Evolutionary conservation across 1,284 basidiomycete species (phyloP).

Genomic region (Bondarzewia mesenterica): DNA sequence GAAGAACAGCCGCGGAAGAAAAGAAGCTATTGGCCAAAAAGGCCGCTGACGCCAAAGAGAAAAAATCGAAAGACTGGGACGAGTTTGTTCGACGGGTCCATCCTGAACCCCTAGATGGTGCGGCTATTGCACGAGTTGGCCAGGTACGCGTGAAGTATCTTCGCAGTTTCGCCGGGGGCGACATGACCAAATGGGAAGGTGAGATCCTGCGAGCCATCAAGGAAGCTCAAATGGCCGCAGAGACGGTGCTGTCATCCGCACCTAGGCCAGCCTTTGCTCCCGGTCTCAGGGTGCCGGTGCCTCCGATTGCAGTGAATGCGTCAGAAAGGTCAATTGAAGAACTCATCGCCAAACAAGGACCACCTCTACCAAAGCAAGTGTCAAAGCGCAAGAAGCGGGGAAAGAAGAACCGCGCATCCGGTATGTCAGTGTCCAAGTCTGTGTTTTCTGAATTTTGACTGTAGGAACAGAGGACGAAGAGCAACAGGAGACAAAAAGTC

Average conservation of each 20-base stretch:
- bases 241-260: conserved; percentile 27
- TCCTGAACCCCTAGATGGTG: conserved; percentile 39
- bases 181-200: conserved; percentile 51
- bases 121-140: conserved; percentile 41
- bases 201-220: conserved; percentile 48
- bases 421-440: not conserved
- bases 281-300: conserved; percentile 13
- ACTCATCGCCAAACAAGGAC: conserved; percentile 51
- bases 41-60: conserved; percentile 43
- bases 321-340: conserved; percentile 46
- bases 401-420: conserved; percentile 19
- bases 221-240: conserved; percentile 42
- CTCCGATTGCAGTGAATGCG: conserved; percentile 31
- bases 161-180: conserved; percentile 37
- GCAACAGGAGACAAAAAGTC: conserved; percentile 7
- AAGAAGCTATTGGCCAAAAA: conserved; percentile 46
- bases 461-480: not conserved
- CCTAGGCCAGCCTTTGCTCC: conserved; percentile 12
- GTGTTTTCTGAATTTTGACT: not conserved
- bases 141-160: conserved; percentile 48
- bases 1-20: conserved; percentile 32
- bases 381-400: conserved; percentile 30
- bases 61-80: conserved; percentile 60
- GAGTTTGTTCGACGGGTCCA: conserved; percentile 44
- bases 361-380: conserved; percentile 28